Percentiles rank a stretch among this genome's conserved stretches.
These are phyloP conservation scores for Cladosporium sp. DNA, from an alignment of 2,329 filamentous ascomycete species.

Conservation along the genomic window DNA sequence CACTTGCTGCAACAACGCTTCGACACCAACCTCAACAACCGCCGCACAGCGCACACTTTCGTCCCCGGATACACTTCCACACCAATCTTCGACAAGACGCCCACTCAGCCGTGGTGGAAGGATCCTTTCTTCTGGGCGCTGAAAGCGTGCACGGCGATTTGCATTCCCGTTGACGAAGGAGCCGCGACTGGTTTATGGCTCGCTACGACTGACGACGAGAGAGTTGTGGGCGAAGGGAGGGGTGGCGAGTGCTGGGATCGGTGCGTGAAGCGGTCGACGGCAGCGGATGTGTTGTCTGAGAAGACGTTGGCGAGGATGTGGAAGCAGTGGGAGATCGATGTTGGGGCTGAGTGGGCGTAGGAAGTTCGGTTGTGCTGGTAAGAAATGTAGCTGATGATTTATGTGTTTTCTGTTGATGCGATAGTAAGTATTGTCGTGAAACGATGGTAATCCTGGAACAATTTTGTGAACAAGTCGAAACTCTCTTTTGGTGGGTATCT, in stretches of 20 bases:
- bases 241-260: conserved; percentile 23
- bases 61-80: conserved; percentile 24
- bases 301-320: conserved; percentile 18
- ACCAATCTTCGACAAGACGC: conserved; percentile 24
- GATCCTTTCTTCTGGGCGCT: conserved; percentile 23
- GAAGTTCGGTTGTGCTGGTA: not conserved
- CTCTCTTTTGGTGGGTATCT: conserved; percentile 21
- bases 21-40: not conserved
- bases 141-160: conserved; percentile 16
- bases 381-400: not conserved
- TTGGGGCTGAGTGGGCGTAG: conserved; percentile 17
- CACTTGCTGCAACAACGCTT: conserved; percentile 22
- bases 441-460: not conserved
- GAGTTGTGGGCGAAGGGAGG: conserved; percentile 10
- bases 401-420: not conserved
- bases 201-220: conserved; percentile 21
- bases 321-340: conserved; percentile 20
- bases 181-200: conserved; percentile 27
- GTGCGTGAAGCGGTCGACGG: conserved; percentile 9
- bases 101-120: conserved; percentile 2
- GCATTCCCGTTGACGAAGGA: conserved; percentile 24
- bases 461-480: conserved; percentile 15
- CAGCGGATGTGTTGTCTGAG: conserved; percentile 14
- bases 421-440: not conserved
- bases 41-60: conserved; percentile 23